Percentiles rank a stretch among this genome's conserved stretches.
Conservation (phyloP, 805 yeast genomes). For the Yarrowia sp. region DNA sequence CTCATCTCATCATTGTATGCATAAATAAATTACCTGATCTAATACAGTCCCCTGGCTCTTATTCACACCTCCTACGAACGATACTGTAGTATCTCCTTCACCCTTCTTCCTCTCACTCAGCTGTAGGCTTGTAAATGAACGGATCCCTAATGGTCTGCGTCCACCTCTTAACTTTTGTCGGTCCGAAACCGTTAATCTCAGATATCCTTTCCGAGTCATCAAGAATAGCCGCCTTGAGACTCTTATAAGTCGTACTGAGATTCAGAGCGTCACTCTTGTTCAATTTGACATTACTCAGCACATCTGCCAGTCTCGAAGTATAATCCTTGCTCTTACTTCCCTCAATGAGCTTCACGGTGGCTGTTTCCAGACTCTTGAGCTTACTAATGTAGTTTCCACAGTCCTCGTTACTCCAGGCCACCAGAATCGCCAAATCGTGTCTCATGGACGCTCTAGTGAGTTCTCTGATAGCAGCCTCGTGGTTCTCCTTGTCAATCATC, state of each 20-base stretch:
- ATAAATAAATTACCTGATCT: background rate
- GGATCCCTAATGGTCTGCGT: constrained; percentile 13
- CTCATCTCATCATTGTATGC: background rate
- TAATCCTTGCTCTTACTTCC: constrained; percentile 45
- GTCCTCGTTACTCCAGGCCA: constrained; percentile 50
- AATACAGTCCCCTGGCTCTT: too few relatives aligned
- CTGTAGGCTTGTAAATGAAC: constrained; percentile 22
- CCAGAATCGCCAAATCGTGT: constrained; percentile 48
- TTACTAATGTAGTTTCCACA: constrained; percentile 50
- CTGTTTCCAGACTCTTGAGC: constrained; percentile 46
- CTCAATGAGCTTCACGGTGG: constrained; percentile 47
- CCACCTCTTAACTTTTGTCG: constrained; percentile 35
- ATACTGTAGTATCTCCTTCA: too few relatives aligned
- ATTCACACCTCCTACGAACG: too few relatives aligned
- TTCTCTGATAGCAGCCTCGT: constrained; percentile 48
- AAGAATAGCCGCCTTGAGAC: constrained; percentile 44
- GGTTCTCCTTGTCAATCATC: constrained; percentile 52
- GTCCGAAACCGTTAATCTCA: constrained; percentile 30
- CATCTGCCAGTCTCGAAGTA: constrained; percentile 47
- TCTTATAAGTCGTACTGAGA: constrained; percentile 47
- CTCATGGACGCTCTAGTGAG: constrained; percentile 48
- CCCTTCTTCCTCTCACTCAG: background rate
- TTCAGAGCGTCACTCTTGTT: constrained; percentile 50
- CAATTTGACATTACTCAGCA: constrained; percentile 48
- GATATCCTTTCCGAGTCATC: constrained; percentile 23